These are phyloP conservation scores for Trichoderma parareesei DNA, from an alignment of 495 filamentous ascomycete species.

Conservation along the genomic window DNA sequence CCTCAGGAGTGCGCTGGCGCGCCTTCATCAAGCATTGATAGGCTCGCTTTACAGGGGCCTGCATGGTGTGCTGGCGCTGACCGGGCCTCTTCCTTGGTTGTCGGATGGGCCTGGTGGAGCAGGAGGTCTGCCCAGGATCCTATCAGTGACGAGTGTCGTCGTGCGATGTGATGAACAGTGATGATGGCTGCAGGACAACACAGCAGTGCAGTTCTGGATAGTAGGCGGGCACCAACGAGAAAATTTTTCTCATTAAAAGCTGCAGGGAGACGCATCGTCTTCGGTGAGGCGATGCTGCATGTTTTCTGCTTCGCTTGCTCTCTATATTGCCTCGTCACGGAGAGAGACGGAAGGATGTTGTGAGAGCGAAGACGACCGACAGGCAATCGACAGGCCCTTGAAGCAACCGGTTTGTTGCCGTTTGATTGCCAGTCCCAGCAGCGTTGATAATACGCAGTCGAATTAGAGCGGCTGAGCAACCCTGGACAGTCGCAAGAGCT, in stretches of 20 bases:
- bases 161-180: slow-evolving; percentile 2
- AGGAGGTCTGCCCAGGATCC: background rate
- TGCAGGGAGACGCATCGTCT: background rate
- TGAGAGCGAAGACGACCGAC: background rate
- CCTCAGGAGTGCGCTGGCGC: slow-evolving; percentile 12
- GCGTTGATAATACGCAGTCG: background rate
- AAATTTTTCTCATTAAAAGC: background rate
- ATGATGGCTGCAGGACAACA: slow-evolving; percentile 10
- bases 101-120: slow-evolving; percentile 1
- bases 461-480: background rate
- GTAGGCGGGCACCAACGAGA: slow-evolving; percentile 8
- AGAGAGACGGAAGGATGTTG: background rate
- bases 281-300: background rate
- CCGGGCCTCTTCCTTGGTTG: slow-evolving; percentile 6
- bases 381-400: background rate
- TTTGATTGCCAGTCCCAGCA: background rate
- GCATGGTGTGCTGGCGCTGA: slow-evolving; percentile 9
- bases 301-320: background rate
- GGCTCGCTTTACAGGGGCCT: slow-evolving; percentile 9
- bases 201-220: background rate
- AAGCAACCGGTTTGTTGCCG: background rate
- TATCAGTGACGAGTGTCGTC: slow-evolving; percentile 7
- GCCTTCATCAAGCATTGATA: background rate
- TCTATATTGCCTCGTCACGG: background rate
- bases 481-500: background rate